Base-by-base conservation (phyloP, 2,329 filamentous ascomycete species). In the Diaporthe eres region DNA sequence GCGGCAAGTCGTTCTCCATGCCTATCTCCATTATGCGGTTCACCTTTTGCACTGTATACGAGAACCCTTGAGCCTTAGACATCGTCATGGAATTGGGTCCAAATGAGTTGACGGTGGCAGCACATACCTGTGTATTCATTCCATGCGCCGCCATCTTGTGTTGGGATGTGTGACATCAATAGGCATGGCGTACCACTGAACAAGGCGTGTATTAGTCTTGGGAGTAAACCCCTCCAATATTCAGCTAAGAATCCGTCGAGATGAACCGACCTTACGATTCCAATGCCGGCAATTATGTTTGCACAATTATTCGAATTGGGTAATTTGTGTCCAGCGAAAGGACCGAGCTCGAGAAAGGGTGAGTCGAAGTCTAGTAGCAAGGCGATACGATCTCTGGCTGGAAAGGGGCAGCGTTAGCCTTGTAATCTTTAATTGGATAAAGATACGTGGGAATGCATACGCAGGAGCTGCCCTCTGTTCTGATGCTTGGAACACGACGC, bases 11-110 rank as follows among this genome's bases (percentile, higher is more conserved):
- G 4, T 60, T 60, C 34, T 60, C 57, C 31, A 60, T 60, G 19
- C 57, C 57, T n/a, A 60, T 60, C 12, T 60, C 31, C 57, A 60
- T 60, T 39, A 60, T 60, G 31, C 57, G 57, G 9, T 60, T 60
- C 57, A 60, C 57, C 34, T 60, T 60, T 34, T 60, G 57, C 34
- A 60, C 34, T 60, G 57, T 37, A 19, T n/a, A 13, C 15, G 34
- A 39, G 1, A 60, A 1, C 17, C 17, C 0, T 12, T 13, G 4
- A 1, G 31, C 10, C 8, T 47, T 22, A 47, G 44, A 19, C 7
- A 39, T 15, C 6, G 9, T 15, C 10, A n/a, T 37, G 13, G 4
- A 37, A 13, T n/a, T 6, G 13, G 22, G 34, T 7, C 57, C 4
- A 15, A 9, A n/a, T 1, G 4, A 2, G n/a, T 39, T 4, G 25